Evolutionary conservation across 2,329 filamentous ascomycete genomes (phyloP), one percentile per base, ranked within the genome.

Genomic region (Colletotrichum sp.): DNA sequence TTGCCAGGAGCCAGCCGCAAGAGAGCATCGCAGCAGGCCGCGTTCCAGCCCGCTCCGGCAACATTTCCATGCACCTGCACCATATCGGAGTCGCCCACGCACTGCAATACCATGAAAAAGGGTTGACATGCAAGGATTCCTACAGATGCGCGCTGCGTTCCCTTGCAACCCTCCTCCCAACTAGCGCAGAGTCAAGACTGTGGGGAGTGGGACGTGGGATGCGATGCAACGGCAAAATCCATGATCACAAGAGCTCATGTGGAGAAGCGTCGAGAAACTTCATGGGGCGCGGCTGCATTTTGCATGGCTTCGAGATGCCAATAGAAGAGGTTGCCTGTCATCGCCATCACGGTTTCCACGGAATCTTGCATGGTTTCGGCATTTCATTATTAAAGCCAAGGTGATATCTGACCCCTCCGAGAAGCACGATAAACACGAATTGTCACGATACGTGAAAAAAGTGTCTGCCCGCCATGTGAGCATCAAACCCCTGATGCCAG

Each of bases 171-270:
- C 44, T 57, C 32, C 12, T 26, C 18, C 34, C 18, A 36, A 36
- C 69, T 71, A 68, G 64, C 68, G 68, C 64, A 75, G 68, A 75
- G 75, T 75, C 57, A 69, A 69, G 75, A 77, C 36, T 74, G 65
- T 74, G 74, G 72, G 62, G 72, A 66, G 48, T 71, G 68, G 68
- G 57, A 63, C 36, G 57, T 60, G 71, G 63, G 28, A 60, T 63
- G 63, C 65, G 48, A n/a, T 64, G 26, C 28, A 39, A 67, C 60
- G 24, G 22, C 55, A 36, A 24, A 44, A 62, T 68, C 44, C 48
- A 63, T 66, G 26, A 59, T 73, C 73, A 75, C 65, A 65, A 74
- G 64, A 77, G 68, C 75, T 72, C 52, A 12, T 77, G 72, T 75
- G 75, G 72, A 48, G 68, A 62, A 52, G 57, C 22, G 12, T 15